Percentiles rank a stretch among this genome's conserved stretches.
Conservation (phyloP, 2,329 filamentous ascomycete species). For the Hawksworthiomyces lignivorus region DNA sequence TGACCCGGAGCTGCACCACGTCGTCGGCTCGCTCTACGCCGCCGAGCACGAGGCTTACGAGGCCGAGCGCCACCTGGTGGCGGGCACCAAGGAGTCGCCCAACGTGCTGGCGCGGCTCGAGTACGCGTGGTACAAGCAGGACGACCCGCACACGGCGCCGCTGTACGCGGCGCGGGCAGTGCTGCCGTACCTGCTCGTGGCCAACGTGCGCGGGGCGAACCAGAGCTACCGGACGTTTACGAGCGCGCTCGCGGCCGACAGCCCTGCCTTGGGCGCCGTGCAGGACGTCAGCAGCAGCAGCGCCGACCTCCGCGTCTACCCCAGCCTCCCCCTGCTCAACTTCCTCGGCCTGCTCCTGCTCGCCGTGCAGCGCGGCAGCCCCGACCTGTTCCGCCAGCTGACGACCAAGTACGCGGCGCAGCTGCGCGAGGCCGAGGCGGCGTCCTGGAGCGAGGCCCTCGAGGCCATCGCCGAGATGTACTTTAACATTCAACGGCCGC, state of each 20-base stretch:
- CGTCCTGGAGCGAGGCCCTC: slow-evolving; percentile 72
- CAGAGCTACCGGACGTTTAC: slow-evolving; percentile 73
- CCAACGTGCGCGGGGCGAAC: slow-evolving; percentile 85
- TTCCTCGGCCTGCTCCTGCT: slow-evolving; percentile 81
- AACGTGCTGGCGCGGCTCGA: slow-evolving; percentile 75
- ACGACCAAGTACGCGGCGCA: slow-evolving; percentile 72
- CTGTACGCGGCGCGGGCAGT: slow-evolving; percentile 80
- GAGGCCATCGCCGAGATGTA: slow-evolving; percentile 93
- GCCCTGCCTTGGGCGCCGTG: slow-evolving; percentile 53
- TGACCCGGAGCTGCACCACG: slow-evolving; percentile 91
- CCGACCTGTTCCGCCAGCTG: slow-evolving; percentile 76
- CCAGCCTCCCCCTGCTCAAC: slow-evolving; percentile 87
- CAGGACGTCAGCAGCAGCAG: slow-evolving; percentile 72
- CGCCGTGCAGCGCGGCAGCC: slow-evolving; percentile 68
- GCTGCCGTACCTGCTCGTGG: slow-evolving; percentile 82
- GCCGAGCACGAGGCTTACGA: slow-evolving; percentile 90
- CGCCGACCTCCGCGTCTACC: slow-evolving; percentile 75
- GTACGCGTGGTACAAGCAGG: slow-evolving; percentile 87
- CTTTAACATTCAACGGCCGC: slow-evolving; percentile 82
- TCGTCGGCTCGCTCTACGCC: slow-evolving; percentile 80
- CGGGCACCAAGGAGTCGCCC: slow-evolving; percentile 84
- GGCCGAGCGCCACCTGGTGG: slow-evolving; percentile 79
- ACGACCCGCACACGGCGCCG: slow-evolving; percentile 80
- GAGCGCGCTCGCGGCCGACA: slow-evolving; percentile 50
- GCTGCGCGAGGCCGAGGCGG: slow-evolving; percentile 71